These are phyloP conservation scores for Fusarium hostae DNA, from an alignment of 2,329 filamentous ascomycete genomes.

Conservation along the genomic window DNA sequence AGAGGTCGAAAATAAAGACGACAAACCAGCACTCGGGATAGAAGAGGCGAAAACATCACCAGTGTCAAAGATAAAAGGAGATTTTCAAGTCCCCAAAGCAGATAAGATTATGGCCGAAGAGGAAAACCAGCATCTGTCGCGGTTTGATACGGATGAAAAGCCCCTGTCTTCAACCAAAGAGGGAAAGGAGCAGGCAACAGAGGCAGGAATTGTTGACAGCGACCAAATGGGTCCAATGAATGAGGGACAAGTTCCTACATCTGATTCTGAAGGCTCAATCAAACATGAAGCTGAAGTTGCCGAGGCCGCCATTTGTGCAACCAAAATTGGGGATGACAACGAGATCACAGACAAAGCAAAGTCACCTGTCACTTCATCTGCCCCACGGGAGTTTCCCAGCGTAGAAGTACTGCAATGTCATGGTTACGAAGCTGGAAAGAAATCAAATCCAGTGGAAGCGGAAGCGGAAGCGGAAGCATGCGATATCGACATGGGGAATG, in stretches of 20 bases:
- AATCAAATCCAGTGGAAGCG: neutral
- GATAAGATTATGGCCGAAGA: conserved; percentile 7
- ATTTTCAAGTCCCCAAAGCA: neutral
- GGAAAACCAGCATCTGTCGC: neutral
- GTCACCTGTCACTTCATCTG: neutral
- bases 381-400: neutral
- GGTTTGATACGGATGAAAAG: neutral
- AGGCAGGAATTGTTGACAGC: neutral
- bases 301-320: neutral
- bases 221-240: neutral
- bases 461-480: neutral
- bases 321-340: neutral
- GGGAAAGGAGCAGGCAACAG: neutral
- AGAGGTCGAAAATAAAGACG: neutral
- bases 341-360: conserved; percentile 6
- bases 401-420: neutral
- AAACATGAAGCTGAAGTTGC: conserved; percentile 13
- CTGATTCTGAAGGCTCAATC: neutral
- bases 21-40: neutral
- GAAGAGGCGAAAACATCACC: neutral
- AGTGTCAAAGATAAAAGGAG: neutral
- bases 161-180: neutral
- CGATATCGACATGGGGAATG: conserved; percentile 14
- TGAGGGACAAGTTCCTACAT: neutral
- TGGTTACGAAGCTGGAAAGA: neutral